Percentiles rank a stretch among this genome's conserved stretches.
These are phyloP conservation scores for Sordaria brevicollis DNA, from an alignment of 495 filamentous ascomycete species.

Conservation along the genomic window DNA sequence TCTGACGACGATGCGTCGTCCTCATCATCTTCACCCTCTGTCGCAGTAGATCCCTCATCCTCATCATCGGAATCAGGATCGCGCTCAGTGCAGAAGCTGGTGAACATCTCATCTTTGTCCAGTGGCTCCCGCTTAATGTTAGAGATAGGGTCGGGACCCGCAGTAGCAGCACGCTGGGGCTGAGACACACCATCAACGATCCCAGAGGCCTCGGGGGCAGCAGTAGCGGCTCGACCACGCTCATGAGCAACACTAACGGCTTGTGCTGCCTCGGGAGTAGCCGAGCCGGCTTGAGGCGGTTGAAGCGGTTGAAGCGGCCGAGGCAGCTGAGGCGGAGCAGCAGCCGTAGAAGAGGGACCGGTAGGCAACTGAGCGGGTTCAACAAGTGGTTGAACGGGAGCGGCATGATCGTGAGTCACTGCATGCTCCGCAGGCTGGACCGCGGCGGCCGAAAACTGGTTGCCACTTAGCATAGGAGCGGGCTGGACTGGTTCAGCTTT, in stretches of 20 bases:
- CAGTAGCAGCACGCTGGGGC: not conserved
- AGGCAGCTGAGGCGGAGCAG: not conserved
- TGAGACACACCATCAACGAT: not conserved
- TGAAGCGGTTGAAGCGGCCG: not conserved
- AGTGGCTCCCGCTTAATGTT: not conserved
- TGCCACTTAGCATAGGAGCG: not conserved
- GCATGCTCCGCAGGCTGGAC: not conserved
- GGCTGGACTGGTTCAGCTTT: not conserved
- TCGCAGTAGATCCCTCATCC: not conserved
- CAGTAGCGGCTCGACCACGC: not conserved
- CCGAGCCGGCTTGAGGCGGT: not conserved
- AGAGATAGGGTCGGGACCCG: not conserved
- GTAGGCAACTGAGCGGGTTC: not conserved
- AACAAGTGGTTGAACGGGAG: not conserved
- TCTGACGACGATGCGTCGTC: not conserved
- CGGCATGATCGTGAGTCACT: not conserved
- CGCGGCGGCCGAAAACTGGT: not conserved
- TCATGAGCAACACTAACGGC: not conserved
- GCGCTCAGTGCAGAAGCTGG: not conserved
- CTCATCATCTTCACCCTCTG: not conserved
- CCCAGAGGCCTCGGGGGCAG: not conserved
- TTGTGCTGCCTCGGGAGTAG: not conserved
- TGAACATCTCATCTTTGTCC: not conserved
- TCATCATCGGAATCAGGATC: not conserved
- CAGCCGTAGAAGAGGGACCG: not conserved